Evolutionary conservation across 2,329 filamentous ascomycete species (phyloP), one percentile per base, ranked within the genome.

Genomic region (Penicillium sp.): DNA sequence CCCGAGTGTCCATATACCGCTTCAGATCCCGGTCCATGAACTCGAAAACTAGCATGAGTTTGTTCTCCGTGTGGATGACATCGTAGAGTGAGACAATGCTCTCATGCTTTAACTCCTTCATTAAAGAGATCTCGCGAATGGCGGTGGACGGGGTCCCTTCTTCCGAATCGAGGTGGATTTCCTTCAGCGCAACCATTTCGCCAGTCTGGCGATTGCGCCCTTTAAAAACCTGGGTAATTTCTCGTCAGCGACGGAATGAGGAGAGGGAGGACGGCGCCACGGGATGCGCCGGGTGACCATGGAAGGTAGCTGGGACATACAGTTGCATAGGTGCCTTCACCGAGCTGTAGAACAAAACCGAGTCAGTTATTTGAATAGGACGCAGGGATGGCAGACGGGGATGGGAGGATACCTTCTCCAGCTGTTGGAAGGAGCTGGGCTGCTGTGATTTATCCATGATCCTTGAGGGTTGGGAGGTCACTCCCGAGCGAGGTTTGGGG

Each of bases 51-150:
- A 99, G 86, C 94, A 99, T 99, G 51, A 99, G 85, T 74, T 99
- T 99, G 77, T 97, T 99, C 79, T 99, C 94, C 52, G 94, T 99
- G 74, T 99, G 94, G 66, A 99, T 97, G 50, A 99, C 94, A 80
- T 99, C 94, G 81, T 97, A 90, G 5, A 99, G 85, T 53, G 88
- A 90, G 64, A 99, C 92, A 61, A 99, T 97, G 70, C 96, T 97
- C 72, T 96, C 92, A 74, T 99, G 94, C 75, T 97, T 97, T 61
- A 99, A 82, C 76, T 99, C 94, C 76, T 99, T 99, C 94, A 99
- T 97, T 51, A 99, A 81, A 1, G 92, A 96, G 66, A 99, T 99
- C 74, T 99, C 94, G 67, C 94, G 90, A 71, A 99, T 99, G 42
- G 94, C 94, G 0, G 94, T 99, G 46, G 89, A 95, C 4, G 94